Evolutionary conservation across 768 basidiomycete species (phyloP).

Genomic region (Suillus lakei): DNA sequence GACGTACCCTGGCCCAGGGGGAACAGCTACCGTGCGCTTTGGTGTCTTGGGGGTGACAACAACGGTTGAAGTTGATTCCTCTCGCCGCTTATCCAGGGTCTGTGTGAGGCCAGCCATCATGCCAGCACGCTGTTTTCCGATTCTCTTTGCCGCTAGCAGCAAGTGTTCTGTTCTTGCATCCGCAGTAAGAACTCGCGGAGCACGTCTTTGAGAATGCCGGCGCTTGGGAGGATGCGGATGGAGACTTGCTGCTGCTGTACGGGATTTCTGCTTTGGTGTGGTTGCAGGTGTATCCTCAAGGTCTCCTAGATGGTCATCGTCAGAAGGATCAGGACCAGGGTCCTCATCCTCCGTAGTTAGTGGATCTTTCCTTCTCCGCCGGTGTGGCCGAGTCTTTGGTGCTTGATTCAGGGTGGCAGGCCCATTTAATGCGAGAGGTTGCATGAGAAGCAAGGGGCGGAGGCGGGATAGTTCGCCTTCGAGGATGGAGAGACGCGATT

Average conservation of each 20-base stretch:
- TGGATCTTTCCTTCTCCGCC: slow-evolving; percentile 33
- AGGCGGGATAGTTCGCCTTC: slow-evolving; percentile 70
- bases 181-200: slow-evolving; percentile 43
- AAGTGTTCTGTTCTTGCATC: slow-evolving; percentile 78
- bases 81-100: slow-evolving; percentile 30
- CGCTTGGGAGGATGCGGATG: slow-evolving; percentile 25
- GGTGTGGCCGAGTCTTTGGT: slow-evolving; percentile 30
- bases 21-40: slow-evolving; percentile 33
- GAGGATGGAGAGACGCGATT: slow-evolving; percentile 54
- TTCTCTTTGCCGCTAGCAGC: slow-evolving; percentile 69
- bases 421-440: slow-evolving; percentile 44
- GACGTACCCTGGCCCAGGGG: slow-evolving; percentile 32
- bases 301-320: slow-evolving; percentile 29
- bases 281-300: slow-evolving; percentile 24
- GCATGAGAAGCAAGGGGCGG: slow-evolving; percentile 71
- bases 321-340: slow-evolving; percentile 25
- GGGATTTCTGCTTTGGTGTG: slow-evolving; percentile 28
- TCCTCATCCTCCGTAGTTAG: slow-evolving; percentile 31
- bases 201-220: slow-evolving; percentile 30
- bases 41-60: slow-evolving; percentile 32
- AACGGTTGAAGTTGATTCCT: slow-evolving; percentile 27
- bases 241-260: slow-evolving; percentile 23
- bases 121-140: slow-evolving; percentile 65
- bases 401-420: slow-evolving; percentile 15
- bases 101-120: slow-evolving; percentile 56